Base-by-base conservation (phyloP, 78 protist genomes). In the Bodo saltans region DNA sequence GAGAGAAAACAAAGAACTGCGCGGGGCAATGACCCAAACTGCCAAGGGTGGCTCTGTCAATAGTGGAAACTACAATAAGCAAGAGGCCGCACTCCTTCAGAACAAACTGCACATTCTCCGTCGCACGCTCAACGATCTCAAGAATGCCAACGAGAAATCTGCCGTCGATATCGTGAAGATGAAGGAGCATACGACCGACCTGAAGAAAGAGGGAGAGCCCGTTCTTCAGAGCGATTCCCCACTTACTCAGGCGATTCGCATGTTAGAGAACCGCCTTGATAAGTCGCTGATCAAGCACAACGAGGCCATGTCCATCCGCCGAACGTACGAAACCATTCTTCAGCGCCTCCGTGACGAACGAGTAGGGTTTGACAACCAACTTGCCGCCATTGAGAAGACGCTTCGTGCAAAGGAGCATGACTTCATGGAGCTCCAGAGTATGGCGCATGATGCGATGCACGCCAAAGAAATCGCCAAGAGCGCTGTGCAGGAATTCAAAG, bases 311-410 rank as follows among this genome's bases (percentile, higher is more conserved):
- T 17, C 88, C 81, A 89, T 92, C 35, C 69, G 84, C 8, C 84
- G 88, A 74, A 92, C 95, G 23, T 92, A 92, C 86, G 87, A 89
- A 71, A 88, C 87, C 87, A 92, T 92, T 40, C 80, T 85, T 38
- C 75, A 88, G 74, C 72, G 92, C 26, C 90, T 92, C 29, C 73
- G 89, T 74, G 91, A 92, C 47, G 95, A 92, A 87, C 82, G 92
- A 35, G 67, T 90, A 21, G 69, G 68, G 12, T 92, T 89, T 53
- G 92, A 89, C 71, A 79, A 79, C 72, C 92, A 87, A 84, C 89
- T 92, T 0, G 74, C 72, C 0, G 87, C 89, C 33, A 87, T 92
- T 72, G 94, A 91, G 91, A 47, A 73, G 11, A 83, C 92, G n/a
- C 41, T 85, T 21, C 39, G 68, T 37, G 88, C 88, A 34, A 88